Percentiles rank a stretch among this genome's conserved stretches.
phyloP scores from a whole-genome alignment of 2,329 filamentous ascomycete genomes.

The Xylariomycetidae sp. region DNA sequence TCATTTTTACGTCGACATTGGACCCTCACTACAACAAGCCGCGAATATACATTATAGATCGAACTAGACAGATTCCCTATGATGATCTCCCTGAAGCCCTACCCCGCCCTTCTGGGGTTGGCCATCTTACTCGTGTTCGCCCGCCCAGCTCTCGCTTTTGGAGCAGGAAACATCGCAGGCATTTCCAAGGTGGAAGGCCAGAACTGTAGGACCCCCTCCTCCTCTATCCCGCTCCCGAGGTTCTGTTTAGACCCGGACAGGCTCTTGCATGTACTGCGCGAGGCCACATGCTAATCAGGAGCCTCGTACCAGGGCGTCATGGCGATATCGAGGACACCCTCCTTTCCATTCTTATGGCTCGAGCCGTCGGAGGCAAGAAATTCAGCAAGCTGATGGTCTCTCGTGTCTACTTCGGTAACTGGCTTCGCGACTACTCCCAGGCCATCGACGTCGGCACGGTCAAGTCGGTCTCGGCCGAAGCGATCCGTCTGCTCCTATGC shows the following conservation, averaged over 20 bases:
- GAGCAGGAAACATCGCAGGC: conserved; percentile 82
- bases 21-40: no score
- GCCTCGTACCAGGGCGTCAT: conserved; percentile 74
- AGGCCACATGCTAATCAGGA: no score
- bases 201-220: conserved; percentile 76
- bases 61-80: no score
- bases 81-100: conserved; percentile 47
- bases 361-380: conserved; percentile 60
- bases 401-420: conserved; percentile 93
- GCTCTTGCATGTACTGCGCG: no score
- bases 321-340: conserved; percentile 92
- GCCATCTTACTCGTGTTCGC: conserved; percentile 63
- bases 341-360: conserved; percentile 61
- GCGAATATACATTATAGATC: no score
- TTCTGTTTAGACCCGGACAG: no score
- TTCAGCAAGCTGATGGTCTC: conserved; percentile 86
- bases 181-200: conserved; percentile 76
- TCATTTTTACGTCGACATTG: no score
- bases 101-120: conserved; percentile 49
- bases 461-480: conserved; percentile 85
- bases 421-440: conserved; percentile 90
- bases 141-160: conserved; percentile 70
- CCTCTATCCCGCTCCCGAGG: conserved; percentile 9
- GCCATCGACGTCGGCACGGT: conserved; percentile 90
- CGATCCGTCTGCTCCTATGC: conserved; percentile 84